phyloP scores from a whole-genome alignment of 2,329 filamentous ascomycete genomes.

The Dactylella cylindrospora region DNA sequence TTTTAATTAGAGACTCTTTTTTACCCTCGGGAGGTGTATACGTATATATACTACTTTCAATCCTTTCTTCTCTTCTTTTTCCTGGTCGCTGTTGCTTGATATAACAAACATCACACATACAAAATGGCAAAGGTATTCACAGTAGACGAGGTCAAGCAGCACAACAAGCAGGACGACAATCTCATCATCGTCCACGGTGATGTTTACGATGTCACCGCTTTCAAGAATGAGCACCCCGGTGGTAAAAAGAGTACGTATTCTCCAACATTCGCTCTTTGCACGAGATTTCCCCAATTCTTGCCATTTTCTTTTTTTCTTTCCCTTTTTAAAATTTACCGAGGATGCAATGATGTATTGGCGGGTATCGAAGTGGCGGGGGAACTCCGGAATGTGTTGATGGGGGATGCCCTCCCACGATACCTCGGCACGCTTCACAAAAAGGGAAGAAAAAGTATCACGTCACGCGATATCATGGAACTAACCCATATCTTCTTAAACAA shows the following conservation, averaged over 20 bases:
- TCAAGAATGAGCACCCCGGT: constrained; percentile 83
- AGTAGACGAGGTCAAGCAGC: constrained; percentile 79
- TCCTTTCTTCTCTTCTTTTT: neutral
- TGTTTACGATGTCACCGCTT: constrained; percentile 84
- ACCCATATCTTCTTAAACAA: neutral
- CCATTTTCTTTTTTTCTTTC: neutral
- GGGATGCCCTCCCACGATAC: constrained; percentile 50
- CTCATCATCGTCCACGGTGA: constrained; percentile 93
- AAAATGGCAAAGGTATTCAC: constrained; percentile 87
- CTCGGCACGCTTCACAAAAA: too few species aligned
- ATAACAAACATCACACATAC: constrained; percentile 16
- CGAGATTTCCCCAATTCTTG: too few species aligned
- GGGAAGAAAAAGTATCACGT: too few species aligned
- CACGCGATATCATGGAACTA: constrained; percentile 3
- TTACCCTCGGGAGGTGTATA: too few species aligned
- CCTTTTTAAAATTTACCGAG: neutral
- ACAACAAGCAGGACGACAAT: constrained; percentile 82
- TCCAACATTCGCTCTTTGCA: neutral
- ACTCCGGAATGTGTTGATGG: constrained; percentile 59
- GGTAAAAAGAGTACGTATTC: constrained; percentile 65
- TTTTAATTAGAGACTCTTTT: too few species aligned
- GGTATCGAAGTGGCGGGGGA: constrained; percentile 70
- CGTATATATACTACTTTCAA: too few species aligned
- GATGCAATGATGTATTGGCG: neutral
- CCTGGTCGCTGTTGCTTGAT: neutral